A percentile compares a stretch with the other conserved stretches of the same genome.
These are phyloP conservation scores for Margaritispora aquatica DNA, from an alignment of 495 filamentous ascomycete species.

Conservation along the genomic window DNA sequence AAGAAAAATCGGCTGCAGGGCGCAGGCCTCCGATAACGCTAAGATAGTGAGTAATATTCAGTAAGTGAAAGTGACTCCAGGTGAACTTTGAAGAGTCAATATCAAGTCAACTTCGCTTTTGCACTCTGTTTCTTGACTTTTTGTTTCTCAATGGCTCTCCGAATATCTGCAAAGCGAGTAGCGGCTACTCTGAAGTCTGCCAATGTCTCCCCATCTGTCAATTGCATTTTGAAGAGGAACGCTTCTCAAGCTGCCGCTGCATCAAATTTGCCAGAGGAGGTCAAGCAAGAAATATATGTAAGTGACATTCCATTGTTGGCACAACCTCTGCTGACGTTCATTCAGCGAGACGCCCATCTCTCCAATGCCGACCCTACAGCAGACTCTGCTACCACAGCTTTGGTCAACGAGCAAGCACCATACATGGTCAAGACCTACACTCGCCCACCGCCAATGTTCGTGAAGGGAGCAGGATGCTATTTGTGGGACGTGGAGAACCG, in stretches of 20 bases:
- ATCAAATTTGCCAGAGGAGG: constrained; percentile 23
- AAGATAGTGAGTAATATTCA: constrained; percentile 15
- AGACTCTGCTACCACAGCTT: constrained; percentile 68
- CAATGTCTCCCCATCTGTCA: constrained; percentile 11
- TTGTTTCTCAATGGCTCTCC: constrained; percentile 21
- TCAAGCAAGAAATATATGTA: constrained; percentile 24
- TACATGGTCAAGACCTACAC: constrained; percentile 96
- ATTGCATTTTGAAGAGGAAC: constrained; percentile 18
- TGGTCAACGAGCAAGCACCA: constrained; percentile 65
- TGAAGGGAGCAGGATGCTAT: constrained; percentile 77
- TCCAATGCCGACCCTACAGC: constrained; percentile 71
- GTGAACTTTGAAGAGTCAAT: neutral
- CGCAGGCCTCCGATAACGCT: constrained; percentile 19
- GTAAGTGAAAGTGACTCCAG: neutral
- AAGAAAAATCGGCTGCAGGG: constrained; percentile 16
- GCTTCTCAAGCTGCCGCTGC: constrained; percentile 26
- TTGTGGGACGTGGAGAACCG: constrained; percentile 86
- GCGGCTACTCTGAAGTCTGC: constrained; percentile 14
- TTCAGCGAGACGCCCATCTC: constrained; percentile 57
- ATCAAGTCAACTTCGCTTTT: neutral
- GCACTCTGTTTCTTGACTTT: neutral
- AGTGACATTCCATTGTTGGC: neutral
- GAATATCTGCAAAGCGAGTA: constrained; percentile 22
- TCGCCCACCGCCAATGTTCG: constrained; percentile 83
- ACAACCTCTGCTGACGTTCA: neutral